Percentiles rank a stretch among this genome's conserved stretches.
Conservation (phyloP, 2,329 filamentous ascomycete species). For the Talaromyces atroroseus region DNA sequence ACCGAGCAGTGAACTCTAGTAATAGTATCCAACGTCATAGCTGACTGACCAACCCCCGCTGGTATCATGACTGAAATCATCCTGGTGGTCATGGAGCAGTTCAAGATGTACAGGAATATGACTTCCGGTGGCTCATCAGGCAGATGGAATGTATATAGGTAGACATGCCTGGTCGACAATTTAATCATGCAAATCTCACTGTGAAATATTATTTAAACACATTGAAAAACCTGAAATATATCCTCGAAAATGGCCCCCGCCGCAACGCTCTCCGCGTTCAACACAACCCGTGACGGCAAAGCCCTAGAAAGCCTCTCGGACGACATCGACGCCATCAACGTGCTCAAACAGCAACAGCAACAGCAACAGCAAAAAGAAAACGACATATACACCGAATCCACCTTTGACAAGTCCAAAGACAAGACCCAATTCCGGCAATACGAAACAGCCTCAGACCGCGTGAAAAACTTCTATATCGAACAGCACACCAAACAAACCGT, state of each 20-base stretch:
- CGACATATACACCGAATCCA: slow-evolving; percentile 50
- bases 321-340: slow-evolving; percentile 56
- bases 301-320: slow-evolving; percentile 56
- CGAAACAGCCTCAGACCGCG: slow-evolving; percentile 72
- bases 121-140: slow-evolving; percentile 4
- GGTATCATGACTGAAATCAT: background rate
- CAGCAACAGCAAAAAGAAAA: slow-evolving; percentile 32
- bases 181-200: too few relatives aligned
- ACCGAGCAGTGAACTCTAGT: too few relatives aligned
- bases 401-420: slow-evolving; percentile 71
- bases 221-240: too few relatives aligned
- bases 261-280: slow-evolving; percentile 11
- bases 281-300: slow-evolving; percentile 47
- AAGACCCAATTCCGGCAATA: slow-evolving; percentile 79
- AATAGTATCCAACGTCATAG: too few relatives aligned
- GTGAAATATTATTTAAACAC: too few relatives aligned
- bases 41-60: too few relatives aligned
- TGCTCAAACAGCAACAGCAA: slow-evolving; percentile 51
- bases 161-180: background rate
- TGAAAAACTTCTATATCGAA: slow-evolving; percentile 79
- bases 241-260: slow-evolving; percentile 19
- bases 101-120: slow-evolving; percentile 5
- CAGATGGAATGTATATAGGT: slow-evolving; percentile 2
- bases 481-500: slow-evolving; percentile 56
- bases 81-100: too few relatives aligned